Evolutionary conservation across 108 stramenopile genomes (phyloP), one percentile per base, ranked within the genome.

Genomic region (Skeletonema potamos): DNA sequence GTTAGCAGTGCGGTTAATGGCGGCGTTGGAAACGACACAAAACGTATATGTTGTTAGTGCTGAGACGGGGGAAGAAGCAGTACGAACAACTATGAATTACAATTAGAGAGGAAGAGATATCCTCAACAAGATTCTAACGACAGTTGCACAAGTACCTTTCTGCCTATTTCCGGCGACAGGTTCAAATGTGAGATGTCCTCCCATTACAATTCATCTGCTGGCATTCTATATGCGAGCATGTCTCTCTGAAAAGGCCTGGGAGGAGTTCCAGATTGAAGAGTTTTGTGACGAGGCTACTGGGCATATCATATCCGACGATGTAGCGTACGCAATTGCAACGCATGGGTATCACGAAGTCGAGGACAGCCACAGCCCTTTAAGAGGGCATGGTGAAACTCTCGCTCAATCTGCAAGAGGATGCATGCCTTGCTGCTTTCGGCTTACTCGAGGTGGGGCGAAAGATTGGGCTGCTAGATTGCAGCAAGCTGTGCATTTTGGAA

Each of bases 381-480:
- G 54, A 8, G 62, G 62, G 2, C 62, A 64, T 24, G 62, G 46
- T 9, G 54, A 64, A 54, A 3, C 41, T 0, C 17, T 64, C 3
- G 62, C 33, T 12, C 62, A 64, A 54, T 54, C 62, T 4, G 62
- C 46, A 5, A 44, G 48, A 18, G 62, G 62, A 1, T 64, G 62
- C 10, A 64, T 64, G 62, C 62, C 62, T 4, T 64, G 62, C 17
- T 26, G 33, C 17, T 64, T 27, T 18, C 43, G 62, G n/a, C 41
- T 64, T 5, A 54, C 62, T 54, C 17, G 62, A 54, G 62, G 6
- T 8, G 48, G 46, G 46, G 41, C 13, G 41, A 22, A 54, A 15
- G 62, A 64, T 39, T 64, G 43, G 46, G 62, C 18, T n/a, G 46
- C 41, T 6, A 46, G 62, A n/a, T n/a, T 64, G 17, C 62, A 64